Evolutionary conservation across 129 eudicot species (phyloP), one percentile per base, ranked within the genome.

Genomic region (carrot (Daucus carota)): DNA sequence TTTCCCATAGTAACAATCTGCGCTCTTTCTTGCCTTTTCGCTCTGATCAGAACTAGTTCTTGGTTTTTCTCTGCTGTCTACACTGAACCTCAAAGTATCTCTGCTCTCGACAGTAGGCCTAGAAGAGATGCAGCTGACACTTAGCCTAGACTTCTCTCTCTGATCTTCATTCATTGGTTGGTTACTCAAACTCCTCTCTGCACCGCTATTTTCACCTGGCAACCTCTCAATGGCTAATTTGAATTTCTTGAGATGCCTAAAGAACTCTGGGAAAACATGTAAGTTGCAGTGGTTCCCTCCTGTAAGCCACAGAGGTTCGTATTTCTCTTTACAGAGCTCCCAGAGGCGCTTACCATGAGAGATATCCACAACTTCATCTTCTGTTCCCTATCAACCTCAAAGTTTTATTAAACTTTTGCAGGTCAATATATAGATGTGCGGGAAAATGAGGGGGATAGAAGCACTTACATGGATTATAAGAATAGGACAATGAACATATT

Each of bases 391-490:
- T 3, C 46, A 20, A 80, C 29, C 62, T 42, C 38, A 73, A 47
- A 33, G 5, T 31, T 63, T 5, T n/a, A n/a, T 24, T 10, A n/a
- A 63, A 26, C 40, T 28, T 63, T 14, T 63, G 38, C 40, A 29
- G 65, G 43, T 17, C 72, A 40, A 45, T 59, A 9, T 57, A 57
- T 12, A 57, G 5, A n/a, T 9, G 31, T 24, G 14, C 0, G 10
- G 14, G 31, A 32, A 73, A 46, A 72, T 26, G 2, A 18, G 26
- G 40, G 10, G 67, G 31, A 77, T 8, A 68, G 24, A 32, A 15
- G 59, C 20, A 76, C 82, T 80, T 48, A 84, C 87, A 84, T 84
- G 87, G 50, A 84, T 77, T 42, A 84, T 79, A 29, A 84, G 82
- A 76, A 80, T 81, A 43, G 84, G 87, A 52, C 87, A 77, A 63